Conservation (phyloP, 257 asterid species). For the Solanum piurae region DNA sequence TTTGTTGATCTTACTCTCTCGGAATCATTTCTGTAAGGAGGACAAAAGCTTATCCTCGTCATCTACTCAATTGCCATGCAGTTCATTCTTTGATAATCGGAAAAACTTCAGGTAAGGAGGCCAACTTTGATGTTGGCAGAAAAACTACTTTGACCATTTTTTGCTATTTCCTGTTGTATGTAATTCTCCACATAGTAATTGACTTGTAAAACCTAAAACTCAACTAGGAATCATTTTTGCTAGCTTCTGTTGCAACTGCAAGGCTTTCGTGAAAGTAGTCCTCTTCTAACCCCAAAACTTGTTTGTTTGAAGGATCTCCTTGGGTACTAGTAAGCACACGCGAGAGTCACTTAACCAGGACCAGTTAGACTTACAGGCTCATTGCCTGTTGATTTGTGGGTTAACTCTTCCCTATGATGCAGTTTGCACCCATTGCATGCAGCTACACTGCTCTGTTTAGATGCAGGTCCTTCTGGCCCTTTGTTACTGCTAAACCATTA, state of each 20-base stretch:
- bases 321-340: not conserved
- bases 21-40: slow-evolving; percentile 3
- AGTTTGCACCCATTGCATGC: not conserved
- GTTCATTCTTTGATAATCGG: not conserved
- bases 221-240: not conserved
- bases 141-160: not conserved
- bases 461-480: not conserved
- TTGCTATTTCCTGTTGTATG: not conserved
- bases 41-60: not conserved
- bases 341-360: not conserved
- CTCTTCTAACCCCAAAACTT: not conserved
- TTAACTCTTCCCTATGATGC: not conserved
- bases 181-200: not conserved
- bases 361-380: not conserved
- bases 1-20: slow-evolving; percentile 25
- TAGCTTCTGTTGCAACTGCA: not conserved
- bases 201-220: not conserved
- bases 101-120: not conserved
- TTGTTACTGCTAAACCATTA: not conserved
- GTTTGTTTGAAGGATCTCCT: not conserved
- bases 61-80: not conserved
- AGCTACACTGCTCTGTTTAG: not conserved
- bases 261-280: not conserved
- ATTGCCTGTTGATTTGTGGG: not conserved
- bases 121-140: not conserved